Evolutionary conservation across 1,139 yeast genomes (phyloP).

Genomic region (Lodderomyces jiufengensis): DNA sequence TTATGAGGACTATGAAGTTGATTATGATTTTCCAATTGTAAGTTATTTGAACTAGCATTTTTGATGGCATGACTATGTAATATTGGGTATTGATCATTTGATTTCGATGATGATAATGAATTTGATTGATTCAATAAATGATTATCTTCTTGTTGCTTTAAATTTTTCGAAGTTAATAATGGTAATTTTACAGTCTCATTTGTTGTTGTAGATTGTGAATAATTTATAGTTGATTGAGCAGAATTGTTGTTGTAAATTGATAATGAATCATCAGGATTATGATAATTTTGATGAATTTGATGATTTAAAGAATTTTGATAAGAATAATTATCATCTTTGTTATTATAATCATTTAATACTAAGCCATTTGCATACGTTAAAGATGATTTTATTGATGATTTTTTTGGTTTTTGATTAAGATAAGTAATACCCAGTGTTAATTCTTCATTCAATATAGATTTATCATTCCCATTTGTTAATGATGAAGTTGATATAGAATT

Average conservation of each 20-base stretch:
- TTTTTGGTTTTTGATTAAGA: too few species aligned
- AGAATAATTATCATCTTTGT: too few species aligned
- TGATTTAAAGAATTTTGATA: too few species aligned
- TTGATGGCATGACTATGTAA: too few species aligned
- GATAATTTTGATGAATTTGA: too few species aligned
- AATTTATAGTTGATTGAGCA: background rate
- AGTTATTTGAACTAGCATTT: background rate
- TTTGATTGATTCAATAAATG: background rate
- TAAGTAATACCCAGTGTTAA: too few species aligned
- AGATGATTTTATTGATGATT: too few species aligned
- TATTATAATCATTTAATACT: too few species aligned
- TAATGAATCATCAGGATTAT: too few species aligned
- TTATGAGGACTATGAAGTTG: background rate
- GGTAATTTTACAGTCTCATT: conserved; percentile 4
- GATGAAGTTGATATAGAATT: background rate
- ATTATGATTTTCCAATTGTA: background rate
- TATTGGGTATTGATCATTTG: background rate
- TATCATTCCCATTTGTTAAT: background rate
- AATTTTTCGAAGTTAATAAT: conserved; percentile 10
- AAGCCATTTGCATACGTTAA: too few species aligned
- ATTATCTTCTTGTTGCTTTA: conserved; percentile 8
- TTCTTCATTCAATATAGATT: too few species aligned
- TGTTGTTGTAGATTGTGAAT: conserved; percentile 1
- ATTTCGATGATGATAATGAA: conserved; percentile 1
- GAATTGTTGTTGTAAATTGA: background rate